Percentiles rank a stretch among this genome's conserved stretches.
phyloP scores from a whole-genome alignment of 2,329 filamentous ascomycete genomes.

The Talaromyces sp. region DNA sequence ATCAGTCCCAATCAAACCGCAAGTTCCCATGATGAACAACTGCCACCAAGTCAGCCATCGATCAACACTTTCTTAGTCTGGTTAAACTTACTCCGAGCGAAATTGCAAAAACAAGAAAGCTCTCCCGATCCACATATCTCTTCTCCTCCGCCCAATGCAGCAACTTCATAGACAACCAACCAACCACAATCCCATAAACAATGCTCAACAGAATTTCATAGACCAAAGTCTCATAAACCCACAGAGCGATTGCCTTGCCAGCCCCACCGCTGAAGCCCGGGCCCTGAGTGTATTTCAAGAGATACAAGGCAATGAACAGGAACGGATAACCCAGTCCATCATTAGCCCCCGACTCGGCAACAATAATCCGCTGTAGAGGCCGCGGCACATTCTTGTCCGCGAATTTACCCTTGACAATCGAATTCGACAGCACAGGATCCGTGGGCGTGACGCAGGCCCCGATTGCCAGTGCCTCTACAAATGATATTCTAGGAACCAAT shows the following conservation, averaged over 20 bases:
- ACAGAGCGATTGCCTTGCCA: slow-evolving; percentile 65
- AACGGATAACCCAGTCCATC: slow-evolving; percentile 88
- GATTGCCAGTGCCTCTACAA: slow-evolving; percentile 73
- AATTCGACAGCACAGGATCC: slow-evolving; percentile 80
- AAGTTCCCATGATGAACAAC: slow-evolving; percentile 81
- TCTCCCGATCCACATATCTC: slow-evolving; percentile 79
- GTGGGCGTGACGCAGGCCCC: slow-evolving; percentile 89
- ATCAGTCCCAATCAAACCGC: slow-evolving; percentile 79
- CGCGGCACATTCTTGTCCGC: slow-evolving; percentile 85
- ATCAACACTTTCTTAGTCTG: too few species aligned
- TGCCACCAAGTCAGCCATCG: slow-evolving; percentile 17
- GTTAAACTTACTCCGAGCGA: slow-evolving; percentile 61
- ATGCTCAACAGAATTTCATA: slow-evolving; percentile 78
- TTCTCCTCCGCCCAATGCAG: slow-evolving; percentile 78
- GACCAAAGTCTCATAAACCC: slow-evolving; percentile 80
- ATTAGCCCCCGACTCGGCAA: slow-evolving; percentile 80
- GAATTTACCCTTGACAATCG: slow-evolving; percentile 89
- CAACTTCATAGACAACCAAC: slow-evolving; percentile 74
- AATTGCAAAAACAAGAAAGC: slow-evolving; percentile 81
- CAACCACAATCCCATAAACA: slow-evolving; percentile 69
- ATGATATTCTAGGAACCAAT: slow-evolving; percentile 64
- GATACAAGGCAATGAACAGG: slow-evolving; percentile 74
- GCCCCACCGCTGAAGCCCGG: slow-evolving; percentile 53
- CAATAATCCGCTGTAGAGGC: slow-evolving; percentile 72
- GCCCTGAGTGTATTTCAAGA: slow-evolving; percentile 69